phyloP scores from a whole-genome alignment of 2,329 filamentous ascomycete species.

The Didymella segeticola region DNA sequence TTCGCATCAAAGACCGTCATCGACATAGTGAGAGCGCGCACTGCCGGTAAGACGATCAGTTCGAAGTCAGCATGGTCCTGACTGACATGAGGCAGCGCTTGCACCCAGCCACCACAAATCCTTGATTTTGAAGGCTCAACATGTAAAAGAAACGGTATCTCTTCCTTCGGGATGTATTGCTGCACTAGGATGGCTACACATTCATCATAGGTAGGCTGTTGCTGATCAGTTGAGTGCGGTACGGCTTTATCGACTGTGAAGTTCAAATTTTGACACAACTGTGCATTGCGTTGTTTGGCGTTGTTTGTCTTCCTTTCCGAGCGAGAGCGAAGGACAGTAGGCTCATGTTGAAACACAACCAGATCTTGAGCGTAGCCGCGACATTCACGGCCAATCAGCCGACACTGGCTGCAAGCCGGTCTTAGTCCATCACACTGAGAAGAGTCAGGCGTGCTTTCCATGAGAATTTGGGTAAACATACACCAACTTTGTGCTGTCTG shows the following conservation, averaged over 20 bases:
- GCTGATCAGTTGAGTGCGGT: not conserved
- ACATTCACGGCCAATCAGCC: conserved; percentile 1
- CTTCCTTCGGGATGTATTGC: conserved; percentile 10
- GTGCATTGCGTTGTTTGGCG: not conserved
- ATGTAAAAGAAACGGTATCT: conserved; percentile 3
- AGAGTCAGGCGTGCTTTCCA: not conserved
- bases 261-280: not conserved
- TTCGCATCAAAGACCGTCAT: conserved; percentile 1
- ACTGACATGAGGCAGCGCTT: conserved; percentile 10
- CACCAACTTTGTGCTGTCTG: conserved; percentile 9
- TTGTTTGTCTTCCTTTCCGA: not conserved
- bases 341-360: conserved; percentile 5
- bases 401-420: conserved; percentile 3
- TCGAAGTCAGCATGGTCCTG: not conserved
- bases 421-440: conserved; percentile 4
- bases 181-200: conserved; percentile 6
- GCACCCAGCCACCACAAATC: conserved; percentile 12
- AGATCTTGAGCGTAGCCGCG: conserved; percentile 5
- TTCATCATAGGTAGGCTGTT: conserved; percentile 1
- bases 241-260: no score
- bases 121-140: conserved; percentile 9
- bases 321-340: not conserved
- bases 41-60: not conserved
- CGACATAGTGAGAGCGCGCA: conserved; percentile 6
- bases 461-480: not conserved